These are phyloP conservation scores for Pisolithus microcarpus DNA, from an alignment of 768 basidiomycete genomes.

Conservation along the genomic window DNA sequence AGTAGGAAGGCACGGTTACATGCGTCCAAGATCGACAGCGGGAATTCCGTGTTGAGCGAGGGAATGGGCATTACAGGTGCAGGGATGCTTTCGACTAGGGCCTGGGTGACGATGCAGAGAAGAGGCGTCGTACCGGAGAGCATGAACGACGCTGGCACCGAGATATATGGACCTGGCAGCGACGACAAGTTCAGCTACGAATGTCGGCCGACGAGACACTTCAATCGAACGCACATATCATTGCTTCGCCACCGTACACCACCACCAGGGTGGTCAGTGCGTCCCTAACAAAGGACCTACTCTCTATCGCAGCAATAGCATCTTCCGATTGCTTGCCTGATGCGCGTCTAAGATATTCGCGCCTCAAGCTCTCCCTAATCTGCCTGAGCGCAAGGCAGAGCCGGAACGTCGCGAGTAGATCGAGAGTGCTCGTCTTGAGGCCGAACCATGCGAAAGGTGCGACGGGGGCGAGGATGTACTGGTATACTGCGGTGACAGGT, in stretches of 20 bases:
- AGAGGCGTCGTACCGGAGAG: slow-evolving; percentile 58
- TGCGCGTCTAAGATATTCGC: slow-evolving; percentile 35
- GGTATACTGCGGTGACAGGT: slow-evolving; percentile 45
- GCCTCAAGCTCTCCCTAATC: slow-evolving; percentile 45
- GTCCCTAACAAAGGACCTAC: slow-evolving; percentile 52
- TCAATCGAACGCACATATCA: slow-evolving; percentile 41
- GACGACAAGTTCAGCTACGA: slow-evolving; percentile 2
- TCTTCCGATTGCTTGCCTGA: slow-evolving; percentile 15
- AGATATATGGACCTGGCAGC: slow-evolving; percentile 50
- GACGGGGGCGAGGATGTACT: slow-evolving; percentile 48
- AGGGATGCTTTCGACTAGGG: slow-evolving; percentile 56
- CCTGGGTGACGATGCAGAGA: slow-evolving; percentile 56
- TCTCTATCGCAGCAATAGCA: slow-evolving; percentile 33
- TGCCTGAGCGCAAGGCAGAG: slow-evolving; percentile 66
- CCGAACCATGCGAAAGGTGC: slow-evolving; percentile 66
- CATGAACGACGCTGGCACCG: slow-evolving; percentile 72
- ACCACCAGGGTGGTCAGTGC: slow-evolving; percentile 53
- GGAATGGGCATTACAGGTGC: slow-evolving; percentile 36
- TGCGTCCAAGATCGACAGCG: slow-evolving; percentile 68
- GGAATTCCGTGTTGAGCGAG: slow-evolving; percentile 55
- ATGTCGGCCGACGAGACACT: not conserved
- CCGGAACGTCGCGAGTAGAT: slow-evolving; percentile 59
- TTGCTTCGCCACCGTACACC: slow-evolving; percentile 74
- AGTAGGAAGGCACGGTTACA: slow-evolving; percentile 73
- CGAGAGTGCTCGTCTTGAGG: slow-evolving; percentile 51